These are phyloP conservation scores for Saccharomycopsis crataegensis DNA, from an alignment of 1,139 yeast species.

Conservation along the genomic window DNA sequence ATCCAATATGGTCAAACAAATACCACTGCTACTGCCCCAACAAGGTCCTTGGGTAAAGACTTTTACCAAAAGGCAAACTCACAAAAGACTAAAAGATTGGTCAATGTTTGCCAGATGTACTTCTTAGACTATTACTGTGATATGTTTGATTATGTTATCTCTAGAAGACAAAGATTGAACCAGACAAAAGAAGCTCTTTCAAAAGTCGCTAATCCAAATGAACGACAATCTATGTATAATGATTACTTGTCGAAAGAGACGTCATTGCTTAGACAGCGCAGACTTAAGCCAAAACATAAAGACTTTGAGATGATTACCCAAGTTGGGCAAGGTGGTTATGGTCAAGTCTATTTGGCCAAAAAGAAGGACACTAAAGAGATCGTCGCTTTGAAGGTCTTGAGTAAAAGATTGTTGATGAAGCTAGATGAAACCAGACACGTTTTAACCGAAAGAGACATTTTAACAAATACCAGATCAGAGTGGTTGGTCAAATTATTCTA, in stretches of 20 bases:
- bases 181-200: slow-evolving; percentile 56
- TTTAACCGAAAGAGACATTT: slow-evolving; percentile 89
- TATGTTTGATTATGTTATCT: slow-evolving; percentile 86
- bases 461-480: slow-evolving; percentile 89
- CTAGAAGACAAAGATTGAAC: slow-evolving; percentile 70
- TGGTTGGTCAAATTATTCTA: slow-evolving; percentile 93
- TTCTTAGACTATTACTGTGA: slow-evolving; percentile 95
- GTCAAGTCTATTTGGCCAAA: slow-evolving; percentile 91
- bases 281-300: slow-evolving; percentile 87
- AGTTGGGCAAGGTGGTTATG: slow-evolving; percentile 99
- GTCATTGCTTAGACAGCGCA: slow-evolving; percentile 74
- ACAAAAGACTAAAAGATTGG: slow-evolving; percentile 77
- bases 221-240: slow-evolving; percentile 55
- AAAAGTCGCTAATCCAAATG: slow-evolving; percentile 39
- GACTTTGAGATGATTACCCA: slow-evolving; percentile 96
- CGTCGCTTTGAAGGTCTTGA: slow-evolving; percentile 89
- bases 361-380: slow-evolving; percentile 93
- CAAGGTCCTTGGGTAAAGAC: slow-evolving; percentile 35
- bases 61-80: slow-evolving; percentile 55
- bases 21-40: not conserved
- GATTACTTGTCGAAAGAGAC: slow-evolving; percentile 81
- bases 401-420: slow-evolving; percentile 77
- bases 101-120: slow-evolving; percentile 72
- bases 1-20: slow-evolving; percentile 15
- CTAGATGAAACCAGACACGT: slow-evolving; percentile 95